These are phyloP conservation scores for Hyphopichia buzzinii DNA, from an alignment of 1,139 yeast species.

Conservation along the genomic window DNA sequence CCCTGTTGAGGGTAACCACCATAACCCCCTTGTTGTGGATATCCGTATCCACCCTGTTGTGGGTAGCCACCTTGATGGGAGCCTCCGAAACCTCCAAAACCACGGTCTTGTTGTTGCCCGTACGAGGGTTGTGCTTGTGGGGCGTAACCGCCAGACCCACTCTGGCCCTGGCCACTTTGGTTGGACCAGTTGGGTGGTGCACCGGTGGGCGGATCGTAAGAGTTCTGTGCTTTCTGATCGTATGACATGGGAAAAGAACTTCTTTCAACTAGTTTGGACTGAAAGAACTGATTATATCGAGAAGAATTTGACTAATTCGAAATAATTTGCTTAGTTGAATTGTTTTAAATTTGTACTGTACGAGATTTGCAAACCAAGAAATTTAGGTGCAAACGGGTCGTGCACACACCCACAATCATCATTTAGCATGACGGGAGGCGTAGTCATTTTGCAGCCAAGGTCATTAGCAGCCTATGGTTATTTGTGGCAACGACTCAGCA, in stretches of 20 bases:
- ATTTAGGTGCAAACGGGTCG: too few relatives aligned
- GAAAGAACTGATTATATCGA: too few relatives aligned
- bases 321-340: too few relatives aligned
- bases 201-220: conserved; percentile 43
- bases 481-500: too few relatives aligned
- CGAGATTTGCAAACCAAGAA: too few relatives aligned
- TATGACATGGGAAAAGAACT: conserved; percentile 5
- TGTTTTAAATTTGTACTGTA: too few relatives aligned
- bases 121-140: conserved; percentile 41
- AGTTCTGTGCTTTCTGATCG: conserved; percentile 10
- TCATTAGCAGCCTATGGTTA: too few relatives aligned
- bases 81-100: conserved; percentile 19
- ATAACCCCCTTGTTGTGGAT: conserved; percentile 32
- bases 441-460: too few relatives aligned
- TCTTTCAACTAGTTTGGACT: too few relatives aligned
- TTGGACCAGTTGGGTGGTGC: conserved; percentile 46
- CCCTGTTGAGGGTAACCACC: conserved; percentile 27
- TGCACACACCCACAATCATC: too few relatives aligned
- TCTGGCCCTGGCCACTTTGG: conserved; percentile 6
- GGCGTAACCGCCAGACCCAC: conserved; percentile 18
- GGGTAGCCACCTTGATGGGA: conserved; percentile 9
- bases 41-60: conserved; percentile 20
- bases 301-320: too few relatives aligned
- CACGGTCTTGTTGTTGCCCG: conserved; percentile 19
- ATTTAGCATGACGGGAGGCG: too few relatives aligned